Conservation (phyloP, 2,329 filamentous ascomycete species). For the Colletotrichum graminicola region DNA sequence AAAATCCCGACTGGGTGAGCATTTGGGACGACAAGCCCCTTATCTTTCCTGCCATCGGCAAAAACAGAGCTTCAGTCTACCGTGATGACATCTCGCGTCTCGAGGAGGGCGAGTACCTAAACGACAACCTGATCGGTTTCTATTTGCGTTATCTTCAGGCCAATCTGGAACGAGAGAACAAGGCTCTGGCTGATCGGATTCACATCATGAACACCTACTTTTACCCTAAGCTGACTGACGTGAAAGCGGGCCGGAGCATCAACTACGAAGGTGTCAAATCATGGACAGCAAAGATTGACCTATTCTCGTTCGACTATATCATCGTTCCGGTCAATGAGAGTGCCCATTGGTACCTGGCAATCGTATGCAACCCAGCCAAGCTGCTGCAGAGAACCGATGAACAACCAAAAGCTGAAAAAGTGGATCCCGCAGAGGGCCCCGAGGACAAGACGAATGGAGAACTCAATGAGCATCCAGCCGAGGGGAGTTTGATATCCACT, state of each 20-base stretch:
- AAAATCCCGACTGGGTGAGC: slow-evolving; percentile 64
- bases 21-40: slow-evolving; percentile 68
- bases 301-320: slow-evolving; percentile 89
- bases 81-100: slow-evolving; percentile 81
- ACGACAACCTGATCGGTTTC: slow-evolving; percentile 92
- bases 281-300: slow-evolving; percentile 88
- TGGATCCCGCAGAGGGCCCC: slow-evolving; percentile 13
- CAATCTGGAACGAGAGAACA: slow-evolving; percentile 65
- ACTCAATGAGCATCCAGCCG: not conserved
- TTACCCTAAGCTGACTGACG: slow-evolving; percentile 79
- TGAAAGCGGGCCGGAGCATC: slow-evolving; percentile 67
- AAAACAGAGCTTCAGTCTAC: slow-evolving; percentile 74
- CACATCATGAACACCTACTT: slow-evolving; percentile 97
- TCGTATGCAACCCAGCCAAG: slow-evolving; percentile 88
- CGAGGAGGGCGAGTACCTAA: slow-evolving; percentile 87
- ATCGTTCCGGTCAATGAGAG: slow-evolving; percentile 92
- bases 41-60: slow-evolving; percentile 69
- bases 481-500: slow-evolving; percentile 20
- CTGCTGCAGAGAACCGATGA: slow-evolving; percentile 57
- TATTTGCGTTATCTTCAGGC: slow-evolving; percentile 82
- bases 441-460: slow-evolving; percentile 19
- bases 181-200: slow-evolving; percentile 72
- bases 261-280: slow-evolving; percentile 87
- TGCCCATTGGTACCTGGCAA: slow-evolving; percentile 92
- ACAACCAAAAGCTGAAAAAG: slow-evolving; percentile 2